These are phyloP conservation scores for Penicillium waksmanii DNA, from an alignment of 495 filamentous ascomycete genomes.

Conservation along the genomic window DNA sequence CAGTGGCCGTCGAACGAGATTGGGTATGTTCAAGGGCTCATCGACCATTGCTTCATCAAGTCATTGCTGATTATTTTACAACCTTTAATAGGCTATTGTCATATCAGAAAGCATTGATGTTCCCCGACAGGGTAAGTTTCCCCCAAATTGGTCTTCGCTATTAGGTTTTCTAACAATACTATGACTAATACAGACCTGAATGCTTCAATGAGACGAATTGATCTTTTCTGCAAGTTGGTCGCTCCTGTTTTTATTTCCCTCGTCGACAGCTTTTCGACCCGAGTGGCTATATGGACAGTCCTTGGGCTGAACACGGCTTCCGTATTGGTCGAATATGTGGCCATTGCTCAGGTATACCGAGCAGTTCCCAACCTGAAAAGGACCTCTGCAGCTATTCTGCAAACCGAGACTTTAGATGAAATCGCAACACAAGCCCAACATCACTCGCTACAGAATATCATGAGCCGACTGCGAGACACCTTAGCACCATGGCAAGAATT, in stretches of 20 bases:
- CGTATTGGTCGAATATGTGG: constrained; percentile 58
- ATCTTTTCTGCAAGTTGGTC: constrained; percentile 71
- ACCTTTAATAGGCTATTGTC: constrained; percentile 40
- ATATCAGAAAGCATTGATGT: constrained; percentile 42
- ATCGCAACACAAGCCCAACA: constrained; percentile 2
- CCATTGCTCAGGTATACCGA: constrained; percentile 55
- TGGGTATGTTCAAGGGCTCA: constrained; percentile 51
- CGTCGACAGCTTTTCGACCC: constrained; percentile 50
- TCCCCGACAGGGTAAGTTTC: constrained; percentile 37
- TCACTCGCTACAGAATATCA: neutral
- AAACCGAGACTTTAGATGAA: constrained; percentile 4
- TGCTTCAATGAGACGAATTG: constrained; percentile 70
- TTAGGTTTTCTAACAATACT: neutral
- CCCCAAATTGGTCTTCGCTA: neutral
- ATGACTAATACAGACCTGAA: constrained; percentile 48
- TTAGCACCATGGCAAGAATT: constrained; percentile 43
- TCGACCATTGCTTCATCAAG: neutral
- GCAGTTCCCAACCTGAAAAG: constrained; percentile 42
- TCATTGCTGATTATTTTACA: neutral
- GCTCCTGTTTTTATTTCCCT: constrained; percentile 62
- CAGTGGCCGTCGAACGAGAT: constrained; percentile 67
- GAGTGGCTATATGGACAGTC: constrained; percentile 53
- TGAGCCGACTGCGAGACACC: constrained; percentile 13
- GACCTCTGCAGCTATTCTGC: neutral
- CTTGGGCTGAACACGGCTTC: constrained; percentile 43